Conservation (phyloP, 495 filamentous ascomycete genomes). For the Tetracladium setigerum region DNA sequence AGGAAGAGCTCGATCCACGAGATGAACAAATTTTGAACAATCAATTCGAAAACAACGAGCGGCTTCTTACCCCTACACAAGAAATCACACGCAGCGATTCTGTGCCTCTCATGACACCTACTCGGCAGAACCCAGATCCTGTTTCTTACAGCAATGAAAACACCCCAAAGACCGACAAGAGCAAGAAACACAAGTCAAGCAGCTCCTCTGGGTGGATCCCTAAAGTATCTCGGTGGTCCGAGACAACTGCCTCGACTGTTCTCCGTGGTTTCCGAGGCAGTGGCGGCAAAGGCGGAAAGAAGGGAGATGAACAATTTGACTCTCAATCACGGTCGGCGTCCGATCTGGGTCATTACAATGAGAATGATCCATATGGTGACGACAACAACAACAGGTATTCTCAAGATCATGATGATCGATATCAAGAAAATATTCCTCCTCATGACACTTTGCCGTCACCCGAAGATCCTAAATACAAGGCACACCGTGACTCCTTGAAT, state of each 20-base stretch:
- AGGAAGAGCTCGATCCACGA: conserved; percentile 56
- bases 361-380: conserved; percentile 56
- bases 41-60: conserved; percentile 38
- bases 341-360: conserved; percentile 57
- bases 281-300: conserved; percentile 36
- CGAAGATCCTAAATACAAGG: conserved; percentile 85
- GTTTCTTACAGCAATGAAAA: conserved; percentile 62
- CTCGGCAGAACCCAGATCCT: conserved; percentile 49
- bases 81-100: conserved; percentile 47
- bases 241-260: conserved; percentile 75
- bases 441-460: conserved; percentile 61
- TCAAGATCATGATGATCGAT: conserved; percentile 18
- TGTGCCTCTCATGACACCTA: conserved; percentile 64
- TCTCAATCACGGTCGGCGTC: conserved; percentile 62
- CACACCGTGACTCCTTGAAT: conserved; percentile 82
- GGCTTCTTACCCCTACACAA: conserved; percentile 39
- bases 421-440: conserved; percentile 43
- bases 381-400: conserved; percentile 67
- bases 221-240: conserved; percentile 94
- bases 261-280: conserved; percentile 43
- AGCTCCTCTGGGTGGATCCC: conserved; percentile 78
- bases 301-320: conserved; percentile 33
- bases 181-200: conserved; percentile 84
- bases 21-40: conserved; percentile 33
- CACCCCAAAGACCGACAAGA: conserved; percentile 68